Base-by-base conservation (phyloP, 2,329 filamentous ascomycete genomes). In the Stachybotrys echinatus region DNA sequence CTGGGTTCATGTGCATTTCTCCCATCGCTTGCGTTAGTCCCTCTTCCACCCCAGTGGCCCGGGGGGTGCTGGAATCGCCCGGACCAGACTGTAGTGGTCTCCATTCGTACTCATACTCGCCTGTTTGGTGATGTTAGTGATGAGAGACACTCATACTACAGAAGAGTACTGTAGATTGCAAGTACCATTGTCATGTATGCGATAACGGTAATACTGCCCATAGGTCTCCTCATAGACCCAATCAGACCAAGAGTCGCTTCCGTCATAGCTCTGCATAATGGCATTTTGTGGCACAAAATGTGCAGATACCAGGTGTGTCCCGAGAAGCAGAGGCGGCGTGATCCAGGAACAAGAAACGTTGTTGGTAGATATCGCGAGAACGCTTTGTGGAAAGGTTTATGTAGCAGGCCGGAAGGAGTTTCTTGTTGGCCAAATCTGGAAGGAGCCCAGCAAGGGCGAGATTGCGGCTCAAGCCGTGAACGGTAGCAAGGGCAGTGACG, bases 201-300 rank as follows among this genome's bases (percentile, higher is more conserved):
- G 58, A 18, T 58, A 57, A 46, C 61, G 62, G 45, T 63, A 69
- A 44, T 64, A 59, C 49, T 59, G 54, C 14, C 53, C 38, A 37
- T 64, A 56, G 5, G 57, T 51, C 17, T 21, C 20, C 21, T 59
- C 58, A 57, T 56, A 67, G 18, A 53, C 52, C 67, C 67, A 70
- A 4, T 57, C 54, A 23, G 56, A 57, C 59, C 59, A 61, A 27
- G 6, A 18, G 7, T 47, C 21, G 31, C 19, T 14, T 58, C 55
- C 50, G 47, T 54, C 52, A 51, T 50, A 53, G 48, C 53, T 48
- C 55, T 60, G 54, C 60, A 62, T 62, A 48, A 52, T 62, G 53
- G 59, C 60, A 62, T 62, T 51, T 61, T 62, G 57, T 50, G 57
- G 51, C 38, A 40, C 2, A 3, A 37, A 40, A 4, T 40, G 38